Percentiles rank a stretch among this genome's conserved stretches.
Evolutionary conservation across 225 moss, liverwort and hornwort genomes (phyloP).

Genomic region (Rhytidiadelphus loreus): DNA sequence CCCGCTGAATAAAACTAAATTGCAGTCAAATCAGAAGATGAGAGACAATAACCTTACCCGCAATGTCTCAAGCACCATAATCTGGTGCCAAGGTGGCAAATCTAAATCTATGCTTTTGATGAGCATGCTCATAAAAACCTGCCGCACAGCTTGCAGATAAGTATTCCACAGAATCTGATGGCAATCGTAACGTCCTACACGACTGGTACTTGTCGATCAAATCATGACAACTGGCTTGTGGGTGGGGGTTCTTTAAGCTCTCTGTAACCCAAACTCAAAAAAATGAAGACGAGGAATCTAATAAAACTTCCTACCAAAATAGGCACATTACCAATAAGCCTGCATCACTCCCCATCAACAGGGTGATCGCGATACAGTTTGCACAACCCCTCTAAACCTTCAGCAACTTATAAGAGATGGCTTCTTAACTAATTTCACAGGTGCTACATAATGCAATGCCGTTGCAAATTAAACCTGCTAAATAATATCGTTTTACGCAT

Average conservation of each 20-base stretch:
- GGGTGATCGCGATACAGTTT: not conserved
- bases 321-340: not conserved
- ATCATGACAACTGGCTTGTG: not conserved
- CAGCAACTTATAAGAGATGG: not conserved
- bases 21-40: not conserved
- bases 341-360: not conserved
- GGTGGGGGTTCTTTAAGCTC: not conserved
- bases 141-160: constrained; percentile 12
- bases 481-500: not conserved
- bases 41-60: constrained; percentile 28
- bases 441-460: not conserved
- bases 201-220: not conserved
- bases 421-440: not conserved
- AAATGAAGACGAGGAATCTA: not conserved
- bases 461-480: not conserved
- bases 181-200: not conserved
- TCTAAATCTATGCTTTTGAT: constrained; percentile 92
- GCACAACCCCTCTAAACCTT: not conserved
- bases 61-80: constrained; percentile 91
- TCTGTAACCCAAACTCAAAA: not conserved
- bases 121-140: constrained; percentile 98
- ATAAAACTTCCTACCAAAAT: not conserved
- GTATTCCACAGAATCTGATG: not conserved
- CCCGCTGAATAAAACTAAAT: not conserved
- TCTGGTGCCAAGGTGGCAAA: constrained; percentile 85